Evolutionary conservation across 305 asterid species (phyloP).

Genomic region (Solanum hybrid): DNA sequence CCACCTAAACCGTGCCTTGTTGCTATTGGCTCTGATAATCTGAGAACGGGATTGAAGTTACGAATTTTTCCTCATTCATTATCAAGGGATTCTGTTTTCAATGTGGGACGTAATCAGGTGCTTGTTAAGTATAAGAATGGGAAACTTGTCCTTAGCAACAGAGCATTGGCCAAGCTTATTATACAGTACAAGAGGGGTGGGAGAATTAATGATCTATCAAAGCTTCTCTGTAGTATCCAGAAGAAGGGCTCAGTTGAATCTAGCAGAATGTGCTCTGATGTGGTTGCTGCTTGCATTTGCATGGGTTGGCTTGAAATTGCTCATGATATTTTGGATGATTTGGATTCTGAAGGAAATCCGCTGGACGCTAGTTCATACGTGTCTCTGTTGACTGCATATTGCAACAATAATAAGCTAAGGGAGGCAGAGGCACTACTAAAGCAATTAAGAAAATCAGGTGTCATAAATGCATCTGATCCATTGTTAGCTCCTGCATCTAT

Average conservation of each 20-base stretch:
- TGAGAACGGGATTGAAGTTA: constrained; percentile 46
- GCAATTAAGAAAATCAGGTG: constrained; percentile 27
- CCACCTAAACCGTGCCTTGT: constrained; percentile 26
- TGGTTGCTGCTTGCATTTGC: constrained; percentile 48
- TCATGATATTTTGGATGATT: constrained; percentile 82
- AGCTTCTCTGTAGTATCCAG: constrained; percentile 39
- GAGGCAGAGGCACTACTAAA: constrained; percentile 60
- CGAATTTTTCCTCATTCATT: constrained; percentile 42
- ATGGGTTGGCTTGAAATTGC: constrained; percentile 87
- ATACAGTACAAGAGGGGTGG: constrained; percentile 38
- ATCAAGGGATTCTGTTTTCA: constrained; percentile 40
- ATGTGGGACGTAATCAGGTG: constrained; percentile 28
- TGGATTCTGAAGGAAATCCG: constrained; percentile 35
- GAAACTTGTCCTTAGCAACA: constrained; percentile 45
- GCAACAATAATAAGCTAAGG: constrained; percentile 33
- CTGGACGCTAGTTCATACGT: constrained; percentile 25
- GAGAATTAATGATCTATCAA: constrained; percentile 51
- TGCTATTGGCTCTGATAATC: constrained; percentile 60
- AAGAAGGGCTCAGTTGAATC: constrained; percentile 18
- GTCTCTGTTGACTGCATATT: constrained; percentile 53
- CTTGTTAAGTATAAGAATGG: constrained; percentile 40
- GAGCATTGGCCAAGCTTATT: constrained; percentile 55
- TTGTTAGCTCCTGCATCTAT: constrained; percentile 1
- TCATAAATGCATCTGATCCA: constrained; percentile 7
- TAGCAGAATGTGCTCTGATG: constrained; percentile 31